Conservation (phyloP, 106 monocot species). For the Cymbidium sinense region DNA sequence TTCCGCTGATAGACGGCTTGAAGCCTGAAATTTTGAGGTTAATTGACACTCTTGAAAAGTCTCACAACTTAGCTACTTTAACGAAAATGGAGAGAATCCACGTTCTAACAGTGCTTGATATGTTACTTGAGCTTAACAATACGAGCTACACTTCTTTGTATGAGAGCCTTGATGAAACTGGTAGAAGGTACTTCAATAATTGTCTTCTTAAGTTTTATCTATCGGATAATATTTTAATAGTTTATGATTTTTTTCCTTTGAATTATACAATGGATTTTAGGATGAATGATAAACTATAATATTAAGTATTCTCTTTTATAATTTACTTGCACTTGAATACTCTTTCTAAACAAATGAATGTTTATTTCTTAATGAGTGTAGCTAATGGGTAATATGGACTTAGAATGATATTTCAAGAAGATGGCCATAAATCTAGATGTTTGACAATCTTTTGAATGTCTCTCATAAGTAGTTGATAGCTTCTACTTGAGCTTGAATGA, state of each 20-base stretch:
- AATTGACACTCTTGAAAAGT: slow-evolving; percentile 29
- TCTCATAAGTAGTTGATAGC: background rate
- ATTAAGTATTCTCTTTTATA: background rate
- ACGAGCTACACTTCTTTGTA: slow-evolving; percentile 52
- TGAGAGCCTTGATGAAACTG: slow-evolving; percentile 84
- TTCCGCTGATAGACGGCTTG: slow-evolving; percentile 14
- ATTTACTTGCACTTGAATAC: background rate
- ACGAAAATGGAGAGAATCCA: slow-evolving; percentile 44
- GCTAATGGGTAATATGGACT: background rate
- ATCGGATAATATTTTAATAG: background rate
- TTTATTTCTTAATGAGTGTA: background rate
- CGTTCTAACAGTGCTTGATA: slow-evolving; percentile 59
- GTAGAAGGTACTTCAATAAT: slow-evolving; percentile 54
- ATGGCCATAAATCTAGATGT: background rate
- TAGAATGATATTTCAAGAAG: background rate
- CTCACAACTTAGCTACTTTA: slow-evolving; percentile 16
- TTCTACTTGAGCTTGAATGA: background rate
- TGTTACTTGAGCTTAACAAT: slow-evolving; percentile 58
- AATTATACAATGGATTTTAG: background rate
- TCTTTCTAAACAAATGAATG: background rate
- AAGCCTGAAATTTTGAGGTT: slow-evolving; percentile 46
- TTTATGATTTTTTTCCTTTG: slow-evolving; percentile 1
- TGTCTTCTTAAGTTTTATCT: background rate
- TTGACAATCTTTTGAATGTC: background rate
- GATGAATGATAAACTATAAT: background rate